These are phyloP conservation scores for Calonectria hawksworthii DNA, from an alignment of 2,329 filamentous ascomycete genomes.

Conservation along the genomic window DNA sequence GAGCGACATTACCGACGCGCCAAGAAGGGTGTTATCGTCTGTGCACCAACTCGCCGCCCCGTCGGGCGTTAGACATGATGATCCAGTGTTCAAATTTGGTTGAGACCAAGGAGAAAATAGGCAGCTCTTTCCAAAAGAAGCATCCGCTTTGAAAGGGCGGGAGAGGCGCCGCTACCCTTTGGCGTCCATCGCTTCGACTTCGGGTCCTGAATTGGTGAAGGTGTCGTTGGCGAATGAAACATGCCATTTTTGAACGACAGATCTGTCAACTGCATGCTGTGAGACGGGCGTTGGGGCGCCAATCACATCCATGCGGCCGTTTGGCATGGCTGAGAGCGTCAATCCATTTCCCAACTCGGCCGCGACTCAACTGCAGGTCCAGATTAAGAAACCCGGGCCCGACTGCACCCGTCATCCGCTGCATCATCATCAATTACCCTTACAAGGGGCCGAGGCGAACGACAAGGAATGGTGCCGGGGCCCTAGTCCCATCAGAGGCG, in stretches of 20 bases:
- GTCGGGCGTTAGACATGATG: slow-evolving; percentile 41
- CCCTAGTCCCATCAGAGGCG: slow-evolving; percentile 16
- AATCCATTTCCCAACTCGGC: slow-evolving; percentile 23
- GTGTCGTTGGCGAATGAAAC: slow-evolving; percentile 18
- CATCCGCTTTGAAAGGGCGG: background rate
- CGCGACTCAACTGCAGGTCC: slow-evolving; percentile 27
- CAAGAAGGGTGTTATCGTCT: slow-evolving; percentile 33
- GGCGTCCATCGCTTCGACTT: slow-evolving; percentile 6
- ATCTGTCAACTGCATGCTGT: slow-evolving; percentile 21
- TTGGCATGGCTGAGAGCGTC: slow-evolving; percentile 15
- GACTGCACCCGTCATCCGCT: slow-evolving; percentile 42
- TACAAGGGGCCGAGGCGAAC: slow-evolving; percentile 18
- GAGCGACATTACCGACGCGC: slow-evolving; percentile 40
- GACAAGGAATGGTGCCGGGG: slow-evolving; percentile 20
- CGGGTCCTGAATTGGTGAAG: background rate
- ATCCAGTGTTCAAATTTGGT: slow-evolving; percentile 17
- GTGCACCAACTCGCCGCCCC: slow-evolving; percentile 36
- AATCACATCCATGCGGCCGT: slow-evolving; percentile 17
- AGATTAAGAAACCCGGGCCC: slow-evolving; percentile 42
- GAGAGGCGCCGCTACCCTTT: slow-evolving; percentile 11
- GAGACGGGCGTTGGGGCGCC: slow-evolving; percentile 15
- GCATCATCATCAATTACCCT: slow-evolving; percentile 37
- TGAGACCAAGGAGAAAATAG: slow-evolving; percentile 1
- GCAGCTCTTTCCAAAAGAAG: slow-evolving; percentile 5
- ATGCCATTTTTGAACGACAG: slow-evolving; percentile 17